phyloP scores from a whole-genome alignment of 2,329 filamentous ascomycete species.

The Penicillium griseofulvum region DNA sequence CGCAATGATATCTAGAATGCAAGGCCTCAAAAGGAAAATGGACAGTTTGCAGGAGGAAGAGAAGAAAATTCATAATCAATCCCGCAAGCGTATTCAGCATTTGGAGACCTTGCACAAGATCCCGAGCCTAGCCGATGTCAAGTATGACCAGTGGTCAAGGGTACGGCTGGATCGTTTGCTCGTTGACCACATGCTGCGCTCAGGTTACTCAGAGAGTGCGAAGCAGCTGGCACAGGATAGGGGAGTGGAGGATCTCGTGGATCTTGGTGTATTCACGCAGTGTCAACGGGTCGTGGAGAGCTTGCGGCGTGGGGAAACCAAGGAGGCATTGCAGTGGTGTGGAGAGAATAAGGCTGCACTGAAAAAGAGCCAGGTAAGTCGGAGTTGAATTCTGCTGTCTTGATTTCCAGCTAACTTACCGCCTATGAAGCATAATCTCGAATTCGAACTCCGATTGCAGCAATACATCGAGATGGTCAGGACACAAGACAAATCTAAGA shows the following conservation, averaged over 20 bases:
- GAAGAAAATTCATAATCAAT: constrained; percentile 68
- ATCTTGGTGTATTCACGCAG: constrained; percentile 81
- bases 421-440: constrained; percentile 66
- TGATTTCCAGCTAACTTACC: neutral
- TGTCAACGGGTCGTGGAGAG: constrained; percentile 76
- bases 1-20: constrained; percentile 78
- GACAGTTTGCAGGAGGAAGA: constrained; percentile 76
- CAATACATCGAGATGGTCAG: constrained; percentile 92
- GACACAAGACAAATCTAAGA: constrained; percentile 60
- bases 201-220: constrained; percentile 78
- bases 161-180: constrained; percentile 77
- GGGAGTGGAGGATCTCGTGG: constrained; percentile 75
- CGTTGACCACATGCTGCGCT: constrained; percentile 87
- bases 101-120: constrained; percentile 78
- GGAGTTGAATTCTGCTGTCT: neutral
- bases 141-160: constrained; percentile 88
- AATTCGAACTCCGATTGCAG: constrained; percentile 90
- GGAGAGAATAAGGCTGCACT: constrained; percentile 88
- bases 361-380: constrained; percentile 74
- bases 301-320: constrained; percentile 67
- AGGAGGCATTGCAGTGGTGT: constrained; percentile 85
- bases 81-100: constrained; percentile 74
- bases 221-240: constrained; percentile 71
- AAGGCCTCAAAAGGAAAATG: constrained; percentile 85
- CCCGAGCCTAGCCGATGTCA: constrained; percentile 79